Conservation (phyloP, 179 eudicot species). For the Spinacia oleracea region DNA sequence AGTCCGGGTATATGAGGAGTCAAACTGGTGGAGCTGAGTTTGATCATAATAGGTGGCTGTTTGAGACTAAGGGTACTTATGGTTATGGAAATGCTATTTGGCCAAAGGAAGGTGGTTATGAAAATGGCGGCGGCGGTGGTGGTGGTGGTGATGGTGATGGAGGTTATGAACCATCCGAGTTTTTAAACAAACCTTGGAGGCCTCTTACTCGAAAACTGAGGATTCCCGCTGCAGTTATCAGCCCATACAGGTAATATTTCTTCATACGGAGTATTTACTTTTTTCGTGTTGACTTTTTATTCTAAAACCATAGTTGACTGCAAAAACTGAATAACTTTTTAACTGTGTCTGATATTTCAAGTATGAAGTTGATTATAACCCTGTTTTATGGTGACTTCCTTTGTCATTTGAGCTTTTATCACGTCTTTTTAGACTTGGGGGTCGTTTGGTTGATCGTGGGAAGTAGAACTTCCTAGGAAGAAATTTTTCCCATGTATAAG, state of each 20-base stretch:
- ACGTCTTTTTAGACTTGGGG: neutral
- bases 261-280: neutral
- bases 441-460: too few species aligned
- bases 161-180: constrained; percentile 32
- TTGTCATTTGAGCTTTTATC: neutral
- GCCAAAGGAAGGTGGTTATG: constrained; percentile 35
- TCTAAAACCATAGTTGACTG: neutral
- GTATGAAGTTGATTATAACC: neutral
- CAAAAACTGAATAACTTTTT: neutral
- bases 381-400: neutral
- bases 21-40: constrained; percentile 37
- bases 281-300: neutral
- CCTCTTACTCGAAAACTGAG: constrained; percentile 54
- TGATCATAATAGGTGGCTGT: constrained; percentile 45
- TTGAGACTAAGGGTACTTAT: constrained; percentile 46
- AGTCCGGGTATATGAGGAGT: constrained; percentile 42
- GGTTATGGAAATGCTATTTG: constrained; percentile 52
- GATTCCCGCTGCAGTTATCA: constrained; percentile 49
- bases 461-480: too few species aligned
- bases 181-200: constrained; percentile 52
- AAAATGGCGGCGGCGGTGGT: constrained; percentile 30
- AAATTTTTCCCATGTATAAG: too few species aligned
- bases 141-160: constrained; percentile 31
- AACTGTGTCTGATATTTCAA: too few species aligned
- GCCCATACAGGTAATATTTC: constrained; percentile 45